Evolutionary conservation across 768 basidiomycete species (phyloP).

Genomic region (Lentinula lateritia): DNA sequence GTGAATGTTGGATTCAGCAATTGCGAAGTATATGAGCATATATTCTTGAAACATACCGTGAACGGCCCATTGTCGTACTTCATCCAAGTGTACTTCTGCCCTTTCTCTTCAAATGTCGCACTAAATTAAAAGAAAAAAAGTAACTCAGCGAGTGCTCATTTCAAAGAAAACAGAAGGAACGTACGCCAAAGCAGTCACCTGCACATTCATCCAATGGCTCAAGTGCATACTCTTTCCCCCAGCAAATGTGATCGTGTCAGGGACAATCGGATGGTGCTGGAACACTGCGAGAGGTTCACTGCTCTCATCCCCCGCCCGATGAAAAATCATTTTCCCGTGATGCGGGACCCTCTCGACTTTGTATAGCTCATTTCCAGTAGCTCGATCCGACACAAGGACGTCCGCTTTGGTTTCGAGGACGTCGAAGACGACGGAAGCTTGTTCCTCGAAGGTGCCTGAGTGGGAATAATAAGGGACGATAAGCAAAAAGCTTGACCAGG

Average conservation of each 20-base stretch:
- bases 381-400: not conserved
- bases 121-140: not conserved
- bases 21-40: not conserved
- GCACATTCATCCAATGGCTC: not conserved
- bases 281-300: not conserved
- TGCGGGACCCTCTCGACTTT: not conserved
- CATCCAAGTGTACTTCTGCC: conserved; percentile 1
- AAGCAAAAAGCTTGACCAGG: not conserved
- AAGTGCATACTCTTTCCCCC: not conserved
- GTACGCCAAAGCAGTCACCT: not conserved
- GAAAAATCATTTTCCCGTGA: not conserved
- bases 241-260: not conserved
- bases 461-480: not conserved
- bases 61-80: not conserved
- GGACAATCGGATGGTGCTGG: not conserved
- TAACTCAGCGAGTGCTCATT: not conserved
- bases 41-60: not conserved
- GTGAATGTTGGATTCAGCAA: too few species aligned
- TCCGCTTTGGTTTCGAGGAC: not conserved
- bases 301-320: not conserved
- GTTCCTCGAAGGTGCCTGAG: not conserved
- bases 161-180: not conserved
- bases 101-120: not conserved
- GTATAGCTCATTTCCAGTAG: not conserved
- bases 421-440: not conserved